Base-by-base conservation (phyloP, 1,284 basidiomycete genomes). In the Rhodotorula mucilaginosa region DNA sequence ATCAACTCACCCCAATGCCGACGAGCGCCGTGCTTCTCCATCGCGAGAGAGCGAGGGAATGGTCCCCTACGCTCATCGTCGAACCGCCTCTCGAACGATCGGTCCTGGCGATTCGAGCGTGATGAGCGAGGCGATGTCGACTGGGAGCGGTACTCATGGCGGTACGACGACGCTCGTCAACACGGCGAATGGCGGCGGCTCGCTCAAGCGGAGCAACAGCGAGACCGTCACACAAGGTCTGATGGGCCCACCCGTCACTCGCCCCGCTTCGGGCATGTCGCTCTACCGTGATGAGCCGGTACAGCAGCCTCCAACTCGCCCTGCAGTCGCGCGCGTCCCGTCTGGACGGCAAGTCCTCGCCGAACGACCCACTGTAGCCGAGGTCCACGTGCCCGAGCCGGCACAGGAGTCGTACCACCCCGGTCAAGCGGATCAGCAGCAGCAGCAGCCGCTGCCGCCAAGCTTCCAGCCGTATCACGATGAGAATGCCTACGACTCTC, bases 391-490 rank as follows among this genome's bases (percentile, higher is more conserved):
- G 5, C 66, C 52, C 31, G 49, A 65, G 5, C 51, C 59, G 44
- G 39, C 12, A 44, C 60, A 66, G n/a, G 29, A 34, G 61, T 21
- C 52, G 1, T 59, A 64, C 31, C 47, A 54, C 23, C 6, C 51
- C 51, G 3, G 31, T 19, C 65, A 34, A 5, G 61, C 46, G n/a
- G 46, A 61, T 16, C 44, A 26, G 58, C 54, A 61, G 44, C 54
- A 26, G 51, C 61, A 46, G 19, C 34, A 62, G 26, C 61, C 58
- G 12, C 13, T 57, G 44, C 16, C 62, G 21, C 21, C 48, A 10
- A n/a, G 47, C 19, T n/a, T 67, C 29, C 62, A 67, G n/a, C 69
- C 61, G 3, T 71, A 72, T 56, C 73, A 70, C 2, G 70, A 72
- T 34, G 65, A 67, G 61, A 74, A 71, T 61, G 68, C 59, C 4